Evolutionary conservation across 148 eudicot genomes (phyloP), one percentile per base, ranked within the genome.

Genomic region (Fallopia convolvulus): DNA sequence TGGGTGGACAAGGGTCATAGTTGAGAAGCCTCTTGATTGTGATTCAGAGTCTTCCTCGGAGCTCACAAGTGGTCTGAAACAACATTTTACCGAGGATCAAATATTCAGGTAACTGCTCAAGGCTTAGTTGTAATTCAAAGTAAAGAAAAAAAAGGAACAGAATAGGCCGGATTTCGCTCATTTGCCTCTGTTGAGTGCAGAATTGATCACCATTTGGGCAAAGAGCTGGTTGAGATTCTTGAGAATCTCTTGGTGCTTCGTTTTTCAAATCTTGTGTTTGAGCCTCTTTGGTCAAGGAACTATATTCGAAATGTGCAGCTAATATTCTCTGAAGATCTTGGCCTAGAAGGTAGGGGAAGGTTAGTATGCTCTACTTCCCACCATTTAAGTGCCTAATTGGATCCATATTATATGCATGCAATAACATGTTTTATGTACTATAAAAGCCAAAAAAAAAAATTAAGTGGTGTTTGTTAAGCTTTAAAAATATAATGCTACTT

Each of bases 241-340:
- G 81, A 81, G 76, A 86, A 83, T 46, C 84, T 86, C 74, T 81
- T 83, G 71, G 86, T 81, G 40, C 78, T 86, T 21, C 82, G 88
- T 40, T 86, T 86, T 73, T 83, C 84, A 53, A 81, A 83, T 80
- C 79, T 83, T 52, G 82, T 82, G 40, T 84, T 82, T 53, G 85
- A 78, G 78, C 86, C 86, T 79, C 70, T 83, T 20, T 83, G 86
- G 83, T 81, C 72, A 33, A 76, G 86, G 42, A 60, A 84, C 58
- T 83, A 81, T 26, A 49, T 86, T 4, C 78, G 81, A 26, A 86
- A 83, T 77, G 81, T 84, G 72, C 89, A 86, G 79, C 73, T 79
- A 76, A 74, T 65, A 17, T 75, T 78, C 53, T 39, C 77, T 63
- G 79, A 77, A 77, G 79, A 77, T 70, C 70, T 60, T 66, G 79